Percentiles rank a stretch among this genome's conserved stretches.
Evolutionary conservation across 2,329 filamentous ascomycete species (phyloP).

Genomic region (Xylariaceae sp.): DNA sequence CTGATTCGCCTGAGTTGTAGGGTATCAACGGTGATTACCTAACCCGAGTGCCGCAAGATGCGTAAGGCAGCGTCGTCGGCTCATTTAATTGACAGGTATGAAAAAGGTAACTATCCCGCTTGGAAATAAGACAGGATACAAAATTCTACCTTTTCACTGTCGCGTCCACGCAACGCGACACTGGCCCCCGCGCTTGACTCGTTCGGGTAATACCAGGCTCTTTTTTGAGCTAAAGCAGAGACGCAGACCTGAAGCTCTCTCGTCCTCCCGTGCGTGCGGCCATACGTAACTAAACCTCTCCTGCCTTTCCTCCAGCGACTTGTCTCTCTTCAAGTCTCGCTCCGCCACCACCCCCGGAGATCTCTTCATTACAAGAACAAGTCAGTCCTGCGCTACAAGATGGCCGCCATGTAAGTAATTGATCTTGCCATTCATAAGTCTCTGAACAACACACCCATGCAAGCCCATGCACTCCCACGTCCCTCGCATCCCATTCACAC

Average conservation of each 20-base stretch:
- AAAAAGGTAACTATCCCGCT: background rate
- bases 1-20: too few species aligned
- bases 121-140: background rate
- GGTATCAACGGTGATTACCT: too few species aligned
- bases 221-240: background rate
- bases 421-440: too few species aligned
- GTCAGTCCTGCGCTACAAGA: constrained; percentile 13
- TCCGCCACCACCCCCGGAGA: constrained; percentile 5
- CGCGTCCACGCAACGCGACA: constrained; percentile 18
- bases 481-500: background rate
- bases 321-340: constrained; percentile 5
- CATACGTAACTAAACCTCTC: background rate
- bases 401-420: constrained; percentile 28
- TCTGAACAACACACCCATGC: too few species aligned
- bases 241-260: too few species aligned
- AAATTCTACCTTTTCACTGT: background rate
- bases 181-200: constrained; percentile 6
- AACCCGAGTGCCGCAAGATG: too few species aligned
- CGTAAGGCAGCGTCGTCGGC: too few species aligned
- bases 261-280: background rate
- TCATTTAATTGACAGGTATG: background rate
- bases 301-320: background rate
- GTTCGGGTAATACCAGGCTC: constrained; percentile 6
- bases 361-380: constrained; percentile 2
- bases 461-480: background rate